Evolutionary conservation across 1,284 basidiomycete genomes (phyloP).

Genomic region (Pseudozyma thailandica): DNA sequence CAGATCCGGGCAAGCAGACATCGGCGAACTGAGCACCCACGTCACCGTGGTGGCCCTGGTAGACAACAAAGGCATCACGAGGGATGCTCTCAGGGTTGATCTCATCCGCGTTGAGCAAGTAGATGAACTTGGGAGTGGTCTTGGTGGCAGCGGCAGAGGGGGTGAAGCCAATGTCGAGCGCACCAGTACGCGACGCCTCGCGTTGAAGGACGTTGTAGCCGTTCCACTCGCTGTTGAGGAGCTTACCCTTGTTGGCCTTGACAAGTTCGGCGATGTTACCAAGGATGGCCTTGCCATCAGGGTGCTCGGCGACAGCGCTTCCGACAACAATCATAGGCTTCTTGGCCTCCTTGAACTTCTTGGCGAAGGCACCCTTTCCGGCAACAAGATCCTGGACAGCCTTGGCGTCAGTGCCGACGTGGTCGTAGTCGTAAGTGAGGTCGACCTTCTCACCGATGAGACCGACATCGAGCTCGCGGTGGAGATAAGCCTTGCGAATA

Average conservation of each 20-base stretch:
- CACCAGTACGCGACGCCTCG: constrained; percentile 88
- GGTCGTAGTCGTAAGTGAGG: constrained; percentile 91
- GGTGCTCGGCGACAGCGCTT: constrained; percentile 84
- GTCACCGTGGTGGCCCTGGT: constrained; percentile 99
- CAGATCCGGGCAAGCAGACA: constrained; percentile 89
- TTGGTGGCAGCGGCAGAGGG: constrained; percentile 81
- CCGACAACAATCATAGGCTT: constrained; percentile 94
- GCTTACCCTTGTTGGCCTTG: constrained; percentile 73
- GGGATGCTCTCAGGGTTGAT: constrained; percentile 91
- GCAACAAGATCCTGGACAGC: constrained; percentile 82
- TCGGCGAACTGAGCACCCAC: constrained; percentile 95
- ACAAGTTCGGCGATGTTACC: constrained; percentile 83
- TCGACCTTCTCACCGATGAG: constrained; percentile 91
- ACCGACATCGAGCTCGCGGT: constrained; percentile 84
- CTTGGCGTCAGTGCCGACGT: constrained; percentile 83
- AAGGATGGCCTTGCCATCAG: constrained; percentile 83
- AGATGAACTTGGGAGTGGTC: constrained; percentile 91
- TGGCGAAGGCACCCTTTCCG: constrained; percentile 79
- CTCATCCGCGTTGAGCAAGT: constrained; percentile 96
- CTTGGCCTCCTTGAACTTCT: constrained; percentile 90
- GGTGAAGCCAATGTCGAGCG: constrained; percentile 93
- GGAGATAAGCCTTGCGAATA: constrained; percentile 92
- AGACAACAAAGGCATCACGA: constrained; percentile 93
- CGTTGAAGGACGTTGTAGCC: constrained; percentile 93
- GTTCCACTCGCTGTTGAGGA: constrained; percentile 92